Base-by-base conservation (phyloP, 2,329 filamentous ascomycete genomes). In the Sporothrix curviconia region DNA sequence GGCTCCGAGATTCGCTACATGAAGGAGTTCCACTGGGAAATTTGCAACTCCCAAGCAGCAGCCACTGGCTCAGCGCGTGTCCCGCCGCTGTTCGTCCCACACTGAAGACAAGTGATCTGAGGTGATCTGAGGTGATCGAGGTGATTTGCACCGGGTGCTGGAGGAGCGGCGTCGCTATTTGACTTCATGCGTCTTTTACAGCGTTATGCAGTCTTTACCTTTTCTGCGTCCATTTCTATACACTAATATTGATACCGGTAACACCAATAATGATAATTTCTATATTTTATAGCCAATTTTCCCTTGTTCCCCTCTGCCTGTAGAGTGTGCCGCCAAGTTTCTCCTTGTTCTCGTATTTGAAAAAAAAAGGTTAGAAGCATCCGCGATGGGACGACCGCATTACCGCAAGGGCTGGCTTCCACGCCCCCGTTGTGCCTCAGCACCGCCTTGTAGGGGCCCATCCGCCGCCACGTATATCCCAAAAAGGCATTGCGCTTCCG, bases 21-120 rank as follows among this genome's bases (percentile, higher is more conserved):
- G 56, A 86, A 84, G 66, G 94, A 99, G 74, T 97, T 97, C 72
- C 84, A 94, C 69, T 96, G 90, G 88, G 94, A 99, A 71, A 85
- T 97, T 25, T 76, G 75, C 52, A 92, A 88, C 68, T 86, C 86
- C 12, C 84, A 74, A 61, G 72, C 74, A 0, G n/a, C 39, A 3
- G 66, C 71, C 4, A 72, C 72, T 22, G 68, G 15, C 17, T n/a
- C 37, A 3, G 22, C 24, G 12, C 25, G 22, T 11, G 3, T 43
- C 1, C 8, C 44, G n/a, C n/a, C n/a, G n/a, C n/a, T n/a, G n/a
- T 1, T 39, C 52, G 3, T 34, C 57, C 3, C 52, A 34, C 11
- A 14, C 34, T 22, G 22, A 34, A n/a, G 25, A 40, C 39, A 53
- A 57, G 34, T 55, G 47, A 30, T n/a, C n/a, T n/a, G n/a, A n/a